Base-by-base conservation (phyloP, 2,329 filamentous ascomycete species). In the Fusarium buxicola region DNA sequence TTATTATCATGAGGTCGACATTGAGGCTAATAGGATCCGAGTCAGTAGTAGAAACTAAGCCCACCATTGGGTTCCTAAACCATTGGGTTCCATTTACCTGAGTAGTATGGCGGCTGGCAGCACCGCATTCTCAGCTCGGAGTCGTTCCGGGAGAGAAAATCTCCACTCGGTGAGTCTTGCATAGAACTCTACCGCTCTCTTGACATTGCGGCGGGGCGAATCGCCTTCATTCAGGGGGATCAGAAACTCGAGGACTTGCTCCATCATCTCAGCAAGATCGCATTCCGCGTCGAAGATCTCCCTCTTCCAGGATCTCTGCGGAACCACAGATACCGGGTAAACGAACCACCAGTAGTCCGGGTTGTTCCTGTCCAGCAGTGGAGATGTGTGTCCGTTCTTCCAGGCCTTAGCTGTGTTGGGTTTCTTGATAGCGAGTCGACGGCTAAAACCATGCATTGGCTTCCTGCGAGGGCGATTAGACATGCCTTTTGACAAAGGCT, bases 321-420 rank as follows among this genome's bases (percentile, higher is more conserved):
- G 46, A 12, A 31, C 18, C 7, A 16, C 28, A 2, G 61, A 65
- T 6, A 38, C 31, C 4, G 61, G 61, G 18, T 65, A 64, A 9
- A 56, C 30, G 13, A 48, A 65, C 61, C 61, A 65, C 61, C 60
- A 64, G 31, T 64, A 60, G 11, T 55, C 60, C 0, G 46, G n/a
- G 7, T 34, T 60, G 12, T 64, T 44, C 44, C 45, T 63, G 13
- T 55, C 60, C 7, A 45, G 12, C 0, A 46, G 44, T 1, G 60
- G 40, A 9, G 21, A 35, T 13, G 41, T 24, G 5, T n/a, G 5
- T n/a, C 36, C 54, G 25, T 63, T 31, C 24, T 38, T 55, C 60
- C 59, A 63, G 2, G 60, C 50, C 28, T 36, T 63, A 11, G 45
- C 13, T 8, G 54, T 21, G 7, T 11, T 16, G 2, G 60, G 60